Evolutionary conservation across 805 yeast genomes (phyloP).

Genomic region (Yarrowia sp.): DNA sequence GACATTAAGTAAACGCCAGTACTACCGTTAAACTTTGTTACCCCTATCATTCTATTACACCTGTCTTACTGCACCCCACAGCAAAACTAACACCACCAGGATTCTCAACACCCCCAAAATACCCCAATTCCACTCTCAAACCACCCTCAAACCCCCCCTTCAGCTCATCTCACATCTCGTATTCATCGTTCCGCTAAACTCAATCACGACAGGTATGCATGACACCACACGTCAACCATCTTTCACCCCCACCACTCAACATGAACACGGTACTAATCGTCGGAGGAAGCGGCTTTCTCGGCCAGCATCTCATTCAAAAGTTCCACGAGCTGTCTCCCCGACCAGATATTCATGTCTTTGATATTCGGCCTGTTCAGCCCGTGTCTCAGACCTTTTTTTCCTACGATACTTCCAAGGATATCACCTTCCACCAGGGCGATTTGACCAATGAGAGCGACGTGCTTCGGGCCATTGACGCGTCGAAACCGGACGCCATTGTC

Average conservation of each 20-base stretch:
- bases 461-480: slow-evolving; percentile 53
- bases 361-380: slow-evolving; percentile 81
- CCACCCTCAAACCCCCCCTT: too few species aligned
- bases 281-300: slow-evolving; percentile 97
- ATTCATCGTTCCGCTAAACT: background rate
- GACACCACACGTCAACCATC: background rate
- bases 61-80: too few species aligned
- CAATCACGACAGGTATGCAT: background rate
- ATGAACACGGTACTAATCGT: slow-evolving; percentile 68
- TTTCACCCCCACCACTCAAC: background rate
- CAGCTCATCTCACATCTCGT: background rate
- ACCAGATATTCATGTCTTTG: slow-evolving; percentile 82
- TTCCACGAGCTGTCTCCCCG: slow-evolving; percentile 63
- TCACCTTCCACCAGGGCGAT: slow-evolving; percentile 76
- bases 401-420: slow-evolving; percentile 54
- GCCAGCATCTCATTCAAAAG: slow-evolving; percentile 85
- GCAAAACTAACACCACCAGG: too few species aligned
- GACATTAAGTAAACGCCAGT: too few species aligned
- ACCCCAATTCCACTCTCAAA: too few species aligned
- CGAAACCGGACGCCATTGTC: slow-evolving; percentile 72
- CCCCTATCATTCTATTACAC: too few species aligned
- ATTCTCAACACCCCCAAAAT: too few species aligned
- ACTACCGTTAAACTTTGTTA: too few species aligned
- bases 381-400: slow-evolving; percentile 66
- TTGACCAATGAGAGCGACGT: slow-evolving; percentile 74